These are phyloP conservation scores for Neurospora sublineolata DNA, from an alignment of 495 filamentous ascomycete genomes.

Conservation along the genomic window DNA sequence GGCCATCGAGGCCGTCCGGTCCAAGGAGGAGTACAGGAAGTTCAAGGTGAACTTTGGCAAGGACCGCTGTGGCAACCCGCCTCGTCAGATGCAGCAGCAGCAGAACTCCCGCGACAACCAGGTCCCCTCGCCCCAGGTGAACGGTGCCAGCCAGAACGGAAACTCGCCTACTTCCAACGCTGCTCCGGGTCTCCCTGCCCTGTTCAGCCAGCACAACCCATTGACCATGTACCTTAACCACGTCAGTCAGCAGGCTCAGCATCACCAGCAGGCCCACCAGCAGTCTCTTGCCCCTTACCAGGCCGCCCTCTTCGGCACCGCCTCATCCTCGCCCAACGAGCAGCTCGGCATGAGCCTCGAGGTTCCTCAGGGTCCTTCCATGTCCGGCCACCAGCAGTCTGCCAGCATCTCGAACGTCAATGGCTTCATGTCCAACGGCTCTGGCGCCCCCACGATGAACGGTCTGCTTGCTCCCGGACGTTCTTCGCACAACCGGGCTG, in stretches of 20 bases:
- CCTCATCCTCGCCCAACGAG: conserved; percentile 43
- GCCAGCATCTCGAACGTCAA: conserved; percentile 45
- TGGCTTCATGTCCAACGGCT: conserved; percentile 40
- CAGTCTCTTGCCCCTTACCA: conserved; percentile 49
- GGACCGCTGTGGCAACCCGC: conserved; percentile 93
- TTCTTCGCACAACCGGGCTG: conserved; percentile 69
- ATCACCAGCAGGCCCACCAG: conserved; percentile 62
- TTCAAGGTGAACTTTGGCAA: conserved; percentile 99
- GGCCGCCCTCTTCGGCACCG: conserved; percentile 48
- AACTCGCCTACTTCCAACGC: conserved; percentile 34
- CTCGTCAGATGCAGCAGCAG: conserved; percentile 62
- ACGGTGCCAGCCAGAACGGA: conserved; percentile 44
- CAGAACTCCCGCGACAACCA: conserved; percentile 35
- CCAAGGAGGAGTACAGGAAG: conserved; percentile 88
- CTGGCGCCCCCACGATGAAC: conserved; percentile 55
- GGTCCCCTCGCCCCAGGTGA: conserved; percentile 58
- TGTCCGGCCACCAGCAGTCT: conserved; percentile 47
- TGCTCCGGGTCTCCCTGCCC: conserved; percentile 36
- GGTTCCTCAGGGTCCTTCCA: conserved; percentile 38
- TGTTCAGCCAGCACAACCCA: conserved; percentile 83
- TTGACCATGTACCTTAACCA: conserved; percentile 90
- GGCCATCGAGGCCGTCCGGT: conserved; percentile 89
- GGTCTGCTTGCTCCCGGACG: conserved; percentile 68
- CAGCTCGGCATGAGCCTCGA: conserved; percentile 33
- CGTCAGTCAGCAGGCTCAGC: conserved; percentile 66